Conservation (phyloP, 2,329 filamentous ascomycete species). For the Verticillium klebahnii region DNA sequence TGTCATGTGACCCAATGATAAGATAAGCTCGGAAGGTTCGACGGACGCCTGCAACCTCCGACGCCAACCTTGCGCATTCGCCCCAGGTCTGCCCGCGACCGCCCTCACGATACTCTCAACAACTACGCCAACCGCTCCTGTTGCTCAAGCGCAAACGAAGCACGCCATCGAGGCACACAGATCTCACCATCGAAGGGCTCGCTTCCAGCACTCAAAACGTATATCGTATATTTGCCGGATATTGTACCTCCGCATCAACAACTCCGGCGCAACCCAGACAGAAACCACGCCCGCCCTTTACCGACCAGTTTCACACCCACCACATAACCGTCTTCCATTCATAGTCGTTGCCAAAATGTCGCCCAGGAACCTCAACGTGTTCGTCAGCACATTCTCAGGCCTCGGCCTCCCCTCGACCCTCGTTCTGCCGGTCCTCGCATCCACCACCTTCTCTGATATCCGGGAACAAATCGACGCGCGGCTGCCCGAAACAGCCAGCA, state of each 20-base stretch:
- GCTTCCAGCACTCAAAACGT: no score
- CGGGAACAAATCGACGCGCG: slow-evolving; percentile 57
- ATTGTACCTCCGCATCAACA: no score
- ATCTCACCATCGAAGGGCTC: no score
- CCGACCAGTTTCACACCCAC: not conserved
- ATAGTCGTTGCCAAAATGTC: slow-evolving; percentile 43
- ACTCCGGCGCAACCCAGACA: no score
- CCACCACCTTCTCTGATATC: slow-evolving; percentile 64
- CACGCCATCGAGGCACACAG: accelerated
- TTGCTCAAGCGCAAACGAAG: not conserved
- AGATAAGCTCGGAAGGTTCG: not conserved
- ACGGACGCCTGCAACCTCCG: not conserved
- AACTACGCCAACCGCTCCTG: not conserved
- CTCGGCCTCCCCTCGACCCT: slow-evolving; percentile 79
- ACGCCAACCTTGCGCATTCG: not conserved
- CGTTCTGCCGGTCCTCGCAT: slow-evolving; percentile 64
- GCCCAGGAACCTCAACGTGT: slow-evolving; percentile 64
- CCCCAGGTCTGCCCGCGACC: not conserved
- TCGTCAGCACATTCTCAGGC: slow-evolving; percentile 80
- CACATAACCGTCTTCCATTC: not conserved
- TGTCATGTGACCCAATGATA: not conserved
- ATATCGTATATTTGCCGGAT: no score
- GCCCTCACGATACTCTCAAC: not conserved
- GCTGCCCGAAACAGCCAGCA: slow-evolving; percentile 51
- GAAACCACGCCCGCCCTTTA: not conserved